phyloP scores from a whole-genome alignment of 2,329 filamentous ascomycete species.

The Cladophialophora carrionii region DNA sequence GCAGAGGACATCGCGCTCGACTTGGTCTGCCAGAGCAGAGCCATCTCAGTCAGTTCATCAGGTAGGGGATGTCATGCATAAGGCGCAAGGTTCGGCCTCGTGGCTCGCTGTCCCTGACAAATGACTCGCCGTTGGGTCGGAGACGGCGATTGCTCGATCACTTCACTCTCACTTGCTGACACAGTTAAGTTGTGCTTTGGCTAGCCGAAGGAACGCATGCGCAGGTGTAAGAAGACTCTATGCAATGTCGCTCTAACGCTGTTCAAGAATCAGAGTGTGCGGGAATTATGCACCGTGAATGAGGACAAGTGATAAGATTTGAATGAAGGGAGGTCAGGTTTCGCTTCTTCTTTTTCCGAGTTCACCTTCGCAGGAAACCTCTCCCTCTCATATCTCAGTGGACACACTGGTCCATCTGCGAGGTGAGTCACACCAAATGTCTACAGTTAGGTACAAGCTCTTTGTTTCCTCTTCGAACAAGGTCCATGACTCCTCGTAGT shows the following conservation, averaged over 20 bases:
- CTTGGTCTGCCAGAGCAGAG: constrained; percentile 6
- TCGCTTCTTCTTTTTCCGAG: not conserved
- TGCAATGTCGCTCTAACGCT: not conserved
- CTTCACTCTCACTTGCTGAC: not conserved
- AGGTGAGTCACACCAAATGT: not conserved
- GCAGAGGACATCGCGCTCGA: not conserved
- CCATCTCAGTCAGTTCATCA: constrained; percentile 9
- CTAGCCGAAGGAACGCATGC: not conserved
- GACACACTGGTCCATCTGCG: not conserved
- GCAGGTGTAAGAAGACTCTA: not conserved
- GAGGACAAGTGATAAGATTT: not conserved
- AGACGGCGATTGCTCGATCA: not conserved
- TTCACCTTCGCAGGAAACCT: not conserved
- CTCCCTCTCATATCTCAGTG: not conserved
- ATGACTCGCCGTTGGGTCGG: not conserved
- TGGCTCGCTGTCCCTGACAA: not conserved
- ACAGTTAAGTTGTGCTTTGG: not conserved
- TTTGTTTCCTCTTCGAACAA: not conserved
- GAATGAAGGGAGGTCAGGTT: not conserved
- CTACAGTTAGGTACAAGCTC: not conserved
- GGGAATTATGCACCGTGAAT: not conserved
- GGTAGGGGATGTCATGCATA: not conserved
- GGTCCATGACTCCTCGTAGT: not conserved
- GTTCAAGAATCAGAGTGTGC: not conserved
- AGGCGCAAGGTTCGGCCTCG: not conserved